Evolutionary conservation across 192 early-diverging fungal genomes (phyloP), one percentile per base, ranked within the genome.

Genomic region (Coemansia sp.): DNA sequence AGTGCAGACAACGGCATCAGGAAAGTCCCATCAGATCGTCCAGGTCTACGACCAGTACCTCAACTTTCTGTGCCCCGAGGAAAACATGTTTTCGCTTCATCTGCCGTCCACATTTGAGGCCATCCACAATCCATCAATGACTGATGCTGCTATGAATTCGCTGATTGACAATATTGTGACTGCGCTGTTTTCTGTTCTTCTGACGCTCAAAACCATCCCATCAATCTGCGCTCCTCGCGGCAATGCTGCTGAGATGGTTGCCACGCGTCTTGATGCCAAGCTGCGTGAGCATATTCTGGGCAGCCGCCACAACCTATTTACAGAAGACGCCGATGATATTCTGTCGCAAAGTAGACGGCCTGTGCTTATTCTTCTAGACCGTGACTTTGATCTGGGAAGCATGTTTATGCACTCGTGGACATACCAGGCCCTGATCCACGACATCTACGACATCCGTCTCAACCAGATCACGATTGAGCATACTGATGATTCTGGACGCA

Each of bases 401-500:
- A 94, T 99, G 90, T 85, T 99, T 55, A 89, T 84, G 62, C 98
- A 99, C 78, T 93, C 97, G 9, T 99, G 98, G 98, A 98, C 97
- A 0, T 99, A 99, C 76, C 91, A 96, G 66, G 92, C 94, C 1
- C 85, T 99, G 26, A 87, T 99, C 12, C 97, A 99, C 79, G 98
- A 99, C 75, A 86, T 98, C 4, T 87, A 95, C 43, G 93, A 95
- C 45, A 88, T 99, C 87, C 90, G 90, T 57, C 86, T 98, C 41
- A 98, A 97, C 72, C 87, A 94, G 43, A 87, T 99, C 55, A 73
- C 85, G 1, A 75, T 83, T 32, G 62, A 56, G 39, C 77, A 87
- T 73, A 69, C 77, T 0, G 88, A 89, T 8, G 90, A 91, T 32
- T 82, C 90, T 56, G 94, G 88, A 5, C 80, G 78, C 22, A 83